These are phyloP conservation scores for Saccharomyces hybrid DNA, from an alignment of 1,139 yeast genomes.

Conservation along the genomic window DNA sequence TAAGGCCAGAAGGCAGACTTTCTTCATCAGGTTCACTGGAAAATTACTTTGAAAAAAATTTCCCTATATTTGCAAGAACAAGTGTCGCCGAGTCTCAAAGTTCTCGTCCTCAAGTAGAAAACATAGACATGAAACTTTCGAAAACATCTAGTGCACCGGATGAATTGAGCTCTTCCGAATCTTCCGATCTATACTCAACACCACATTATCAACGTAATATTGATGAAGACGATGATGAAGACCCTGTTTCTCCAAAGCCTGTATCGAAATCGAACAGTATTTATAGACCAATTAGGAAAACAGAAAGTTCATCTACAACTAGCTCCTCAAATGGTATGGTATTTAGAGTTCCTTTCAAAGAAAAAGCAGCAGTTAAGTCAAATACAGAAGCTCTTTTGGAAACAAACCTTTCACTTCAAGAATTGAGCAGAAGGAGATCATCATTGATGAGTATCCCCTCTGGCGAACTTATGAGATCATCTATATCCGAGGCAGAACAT, in stretches of 20 bases:
- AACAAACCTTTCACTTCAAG: constrained; percentile 5
- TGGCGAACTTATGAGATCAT: constrained; percentile 8
- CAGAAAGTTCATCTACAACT: constrained; percentile 14
- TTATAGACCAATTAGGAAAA: constrained; percentile 1
- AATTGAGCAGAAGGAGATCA: constrained; percentile 19
- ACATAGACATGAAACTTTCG: neutral
- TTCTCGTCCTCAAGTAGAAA: neutral
- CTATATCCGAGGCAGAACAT: constrained; percentile 4
- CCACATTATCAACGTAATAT: neutral
- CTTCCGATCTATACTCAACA: neutral
- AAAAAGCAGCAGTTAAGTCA: constrained; percentile 19
- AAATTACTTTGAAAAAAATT: constrained; percentile 16
- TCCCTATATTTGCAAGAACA: neutral
- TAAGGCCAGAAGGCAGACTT: constrained; percentile 8
- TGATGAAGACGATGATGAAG: constrained; percentile 3
- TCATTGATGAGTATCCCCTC: constrained; percentile 17
- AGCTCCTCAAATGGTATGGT: constrained; percentile 32
- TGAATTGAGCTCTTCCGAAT: neutral
- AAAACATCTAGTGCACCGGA: neutral
- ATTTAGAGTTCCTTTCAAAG: constrained; percentile 63
- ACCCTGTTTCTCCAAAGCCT: constrained; percentile 2
- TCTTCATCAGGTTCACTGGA: constrained; percentile 32
- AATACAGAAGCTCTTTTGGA: constrained; percentile 6
- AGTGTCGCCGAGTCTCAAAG: neutral
- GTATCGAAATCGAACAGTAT: constrained; percentile 1